Evolutionary conservation across 2,329 filamentous ascomycete genomes (phyloP).

Genomic region (Penicillium sp.): DNA sequence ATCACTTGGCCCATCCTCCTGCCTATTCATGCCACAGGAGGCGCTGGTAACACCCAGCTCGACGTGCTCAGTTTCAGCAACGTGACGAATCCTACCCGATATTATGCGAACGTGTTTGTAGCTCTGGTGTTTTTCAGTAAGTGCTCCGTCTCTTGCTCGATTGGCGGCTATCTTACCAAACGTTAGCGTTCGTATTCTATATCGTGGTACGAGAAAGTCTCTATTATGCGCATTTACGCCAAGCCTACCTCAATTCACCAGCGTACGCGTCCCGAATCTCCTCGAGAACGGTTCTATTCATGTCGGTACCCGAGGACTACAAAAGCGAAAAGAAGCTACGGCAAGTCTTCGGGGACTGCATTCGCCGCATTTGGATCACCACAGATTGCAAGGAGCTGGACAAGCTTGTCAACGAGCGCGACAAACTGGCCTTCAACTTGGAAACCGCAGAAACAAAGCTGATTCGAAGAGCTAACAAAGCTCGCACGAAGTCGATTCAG

Average conservation of each 20-base stretch:
- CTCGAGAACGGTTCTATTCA: constrained; percentile 82
- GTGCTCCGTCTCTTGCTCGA: constrained; percentile 9
- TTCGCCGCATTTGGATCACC: constrained; percentile 80
- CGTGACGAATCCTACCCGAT: constrained; percentile 59
- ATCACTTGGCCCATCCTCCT: constrained; percentile 86
- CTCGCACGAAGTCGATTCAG: constrained; percentile 60
- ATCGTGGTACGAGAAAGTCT: constrained; percentile 83
- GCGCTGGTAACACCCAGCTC: constrained; percentile 64
- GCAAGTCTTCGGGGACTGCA: constrained; percentile 75
- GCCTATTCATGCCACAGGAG: constrained; percentile 84
- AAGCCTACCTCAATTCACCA: constrained; percentile 85
- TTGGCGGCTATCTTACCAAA: constrained; percentile 6
- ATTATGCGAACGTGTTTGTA: constrained; percentile 76
- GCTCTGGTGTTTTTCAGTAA: constrained; percentile 74
- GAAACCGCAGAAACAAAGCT: constrained; percentile 86
- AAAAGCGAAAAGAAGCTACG: constrained; percentile 71
- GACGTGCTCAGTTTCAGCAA: constrained; percentile 80
- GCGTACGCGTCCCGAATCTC: constrained; percentile 81
- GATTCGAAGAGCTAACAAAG: constrained; percentile 72
- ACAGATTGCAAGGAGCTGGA: constrained; percentile 73
- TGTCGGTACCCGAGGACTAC: constrained; percentile 75
- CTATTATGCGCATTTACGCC: constrained; percentile 85
- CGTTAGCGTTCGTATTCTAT: constrained; percentile 72
- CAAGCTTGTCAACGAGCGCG: constrained; percentile 73
- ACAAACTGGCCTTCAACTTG: constrained; percentile 72